These are phyloP conservation scores for Solanum hybrid DNA, from an alignment of 305 asterid species.

Conservation along the genomic window DNA sequence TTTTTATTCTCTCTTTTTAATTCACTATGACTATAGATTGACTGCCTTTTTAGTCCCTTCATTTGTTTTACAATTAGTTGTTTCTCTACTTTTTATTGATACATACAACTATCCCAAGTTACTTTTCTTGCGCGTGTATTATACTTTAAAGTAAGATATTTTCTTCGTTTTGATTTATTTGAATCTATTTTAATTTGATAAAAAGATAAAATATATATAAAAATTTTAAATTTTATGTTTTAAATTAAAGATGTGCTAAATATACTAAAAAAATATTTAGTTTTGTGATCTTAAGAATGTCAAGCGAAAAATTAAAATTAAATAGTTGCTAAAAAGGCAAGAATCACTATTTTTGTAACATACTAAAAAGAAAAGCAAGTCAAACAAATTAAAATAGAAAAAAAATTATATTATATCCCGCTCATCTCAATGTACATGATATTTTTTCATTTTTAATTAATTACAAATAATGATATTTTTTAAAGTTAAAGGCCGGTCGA, in stretches of 20 bases:
- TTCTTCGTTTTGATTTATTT: too few species aligned
- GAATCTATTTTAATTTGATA: too few species aligned
- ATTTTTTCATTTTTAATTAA: too few species aligned
- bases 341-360: too few species aligned
- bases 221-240: too few species aligned
- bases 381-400: too few species aligned
- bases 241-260: background rate
- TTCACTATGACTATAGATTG: conserved; percentile 30
- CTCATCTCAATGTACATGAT: background rate
- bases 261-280: too few species aligned
- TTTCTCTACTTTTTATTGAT: background rate
- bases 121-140: background rate
- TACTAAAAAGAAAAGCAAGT: too few species aligned
- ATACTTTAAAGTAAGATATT: background rate
- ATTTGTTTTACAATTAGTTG: conserved; percentile 9
- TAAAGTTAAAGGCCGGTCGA: background rate
- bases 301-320: background rate
- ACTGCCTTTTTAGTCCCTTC: conserved; percentile 35
- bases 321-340: too few species aligned
- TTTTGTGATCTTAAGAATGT: background rate
- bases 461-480: too few species aligned
- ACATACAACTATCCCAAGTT: background rate
- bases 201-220: too few species aligned
- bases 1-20: background rate
- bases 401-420: too few species aligned